phyloP scores from a whole-genome alignment of 106 monocot species.

The Dendrobium chrysotoxum region DNA sequence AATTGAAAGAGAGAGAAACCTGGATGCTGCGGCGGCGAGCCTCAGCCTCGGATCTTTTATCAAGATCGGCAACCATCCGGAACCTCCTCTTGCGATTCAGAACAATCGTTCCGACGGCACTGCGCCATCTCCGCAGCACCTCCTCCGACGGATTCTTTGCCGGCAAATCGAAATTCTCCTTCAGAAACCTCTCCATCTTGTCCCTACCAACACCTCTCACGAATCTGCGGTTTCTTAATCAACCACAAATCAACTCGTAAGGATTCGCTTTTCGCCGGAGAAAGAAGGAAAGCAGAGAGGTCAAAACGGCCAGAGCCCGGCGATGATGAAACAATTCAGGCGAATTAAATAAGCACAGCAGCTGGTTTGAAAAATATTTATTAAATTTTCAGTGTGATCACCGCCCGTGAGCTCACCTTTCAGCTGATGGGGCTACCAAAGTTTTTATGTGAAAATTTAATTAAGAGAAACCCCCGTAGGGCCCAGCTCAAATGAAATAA shows the following conservation, averaged over 20 bases:
- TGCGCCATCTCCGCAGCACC: conserved; percentile 18
- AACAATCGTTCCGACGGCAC: conserved; percentile 25
- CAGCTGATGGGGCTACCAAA: no score
- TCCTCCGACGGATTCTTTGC: conserved; percentile 27
- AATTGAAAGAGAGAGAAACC: conserved; percentile 1
- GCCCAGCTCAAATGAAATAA: no score
- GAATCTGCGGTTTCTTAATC: background rate
- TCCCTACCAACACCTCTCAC: background rate
- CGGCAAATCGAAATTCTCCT: conserved; percentile 22
- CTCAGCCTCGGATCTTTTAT: conserved; percentile 18
- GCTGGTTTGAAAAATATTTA: no score
- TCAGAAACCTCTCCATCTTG: conserved; percentile 25
- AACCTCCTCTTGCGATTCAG: conserved; percentile 21
- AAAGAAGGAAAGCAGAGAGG: background rate
- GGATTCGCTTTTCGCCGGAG: background rate
- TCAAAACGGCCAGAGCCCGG: background rate
- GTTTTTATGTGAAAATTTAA: no score
- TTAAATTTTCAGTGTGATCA: background rate
- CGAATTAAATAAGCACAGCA: no score
- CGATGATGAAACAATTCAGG: no score
- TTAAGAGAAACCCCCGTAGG: no score
- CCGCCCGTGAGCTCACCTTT: background rate
- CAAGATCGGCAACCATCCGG: conserved; percentile 20
- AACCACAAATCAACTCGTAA: background rate
- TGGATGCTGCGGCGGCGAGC: conserved; percentile 18